Conservation (phyloP, 768 basidiomycete genomes). For the Punctularia strigosozonata region DNA sequence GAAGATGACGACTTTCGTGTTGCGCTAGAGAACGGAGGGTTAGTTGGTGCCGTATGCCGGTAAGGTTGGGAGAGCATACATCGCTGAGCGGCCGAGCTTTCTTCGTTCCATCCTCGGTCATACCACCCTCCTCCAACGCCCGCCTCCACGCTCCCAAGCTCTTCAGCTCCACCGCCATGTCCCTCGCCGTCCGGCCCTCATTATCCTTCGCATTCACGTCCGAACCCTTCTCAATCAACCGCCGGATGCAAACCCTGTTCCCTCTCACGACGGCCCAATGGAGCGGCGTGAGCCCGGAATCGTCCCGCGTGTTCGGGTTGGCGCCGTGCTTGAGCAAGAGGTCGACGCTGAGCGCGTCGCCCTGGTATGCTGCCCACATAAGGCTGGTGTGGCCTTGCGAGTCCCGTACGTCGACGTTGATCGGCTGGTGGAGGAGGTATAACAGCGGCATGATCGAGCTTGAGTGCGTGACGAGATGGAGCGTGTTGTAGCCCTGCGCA, state of each 20-base stretch:
- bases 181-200: slow-evolving; percentile 78
- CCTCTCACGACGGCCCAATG: slow-evolving; percentile 98
- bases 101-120: slow-evolving; percentile 63
- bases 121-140: slow-evolving; percentile 79
- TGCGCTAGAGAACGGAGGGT: slow-evolving; percentile 39
- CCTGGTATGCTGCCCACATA: slow-evolving; percentile 99
- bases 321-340: slow-evolving; percentile 83
- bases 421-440: slow-evolving; percentile 86
- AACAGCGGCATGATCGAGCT: slow-evolving; percentile 90
- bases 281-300: slow-evolving; percentile 74
- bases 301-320: slow-evolving; percentile 63
- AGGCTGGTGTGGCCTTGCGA: slow-evolving; percentile 87
- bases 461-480: slow-evolving; percentile 93
- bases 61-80: not conserved
- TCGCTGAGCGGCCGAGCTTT: slow-evolving; percentile 61
- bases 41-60: no score
- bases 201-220: slow-evolving; percentile 73
- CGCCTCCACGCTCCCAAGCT: slow-evolving; percentile 83
- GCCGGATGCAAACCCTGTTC: slow-evolving; percentile 77
- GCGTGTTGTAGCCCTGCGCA: slow-evolving; percentile 90
- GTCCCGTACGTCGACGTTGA: slow-evolving; percentile 85
- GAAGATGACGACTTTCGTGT: slow-evolving; percentile 75
- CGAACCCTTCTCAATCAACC: slow-evolving; percentile 77
- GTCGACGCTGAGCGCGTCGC: slow-evolving; percentile 92
- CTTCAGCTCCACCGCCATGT: slow-evolving; percentile 93